phyloP scores from a whole-genome alignment of 1,139 yeast species.

The Kluyveromyces sp. region DNA sequence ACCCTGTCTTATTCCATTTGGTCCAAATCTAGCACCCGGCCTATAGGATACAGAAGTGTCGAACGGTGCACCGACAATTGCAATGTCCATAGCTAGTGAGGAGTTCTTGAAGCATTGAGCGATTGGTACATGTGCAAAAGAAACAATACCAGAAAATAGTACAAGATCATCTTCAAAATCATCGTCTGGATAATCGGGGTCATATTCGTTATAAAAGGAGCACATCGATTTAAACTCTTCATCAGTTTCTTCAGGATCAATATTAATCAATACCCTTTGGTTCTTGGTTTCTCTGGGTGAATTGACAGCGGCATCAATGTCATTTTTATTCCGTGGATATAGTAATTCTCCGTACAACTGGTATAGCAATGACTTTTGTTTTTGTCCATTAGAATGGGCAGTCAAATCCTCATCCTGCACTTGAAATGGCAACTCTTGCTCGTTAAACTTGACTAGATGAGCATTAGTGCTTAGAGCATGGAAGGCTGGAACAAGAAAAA shows the following conservation, averaged over 20 bases:
- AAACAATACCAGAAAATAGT: conserved; percentile 13
- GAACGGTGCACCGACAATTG: conserved; percentile 52
- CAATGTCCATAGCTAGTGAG: conserved; percentile 20
- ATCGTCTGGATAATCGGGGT: conserved; percentile 10
- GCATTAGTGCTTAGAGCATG: too few species aligned
- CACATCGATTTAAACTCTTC: conserved; percentile 11
- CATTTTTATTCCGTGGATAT: conserved; percentile 5
- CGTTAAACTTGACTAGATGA: too few species aligned
- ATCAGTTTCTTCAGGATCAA: conserved; percentile 9
- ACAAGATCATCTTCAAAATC: conserved; percentile 8
- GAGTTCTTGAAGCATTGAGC: conserved; percentile 11
- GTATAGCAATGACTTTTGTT: conserved; percentile 1
- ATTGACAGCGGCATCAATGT: neutral
- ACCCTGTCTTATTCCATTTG: conserved; percentile 49
- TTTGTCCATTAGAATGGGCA: too few species aligned
- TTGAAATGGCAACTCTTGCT: too few species aligned
- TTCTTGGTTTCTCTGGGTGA: neutral
- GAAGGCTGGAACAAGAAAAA: too few species aligned
- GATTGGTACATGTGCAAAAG: conserved; percentile 14
- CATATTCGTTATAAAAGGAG: conserved; percentile 10
- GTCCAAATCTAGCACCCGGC: conserved; percentile 58
- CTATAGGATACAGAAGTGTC: conserved; percentile 54
- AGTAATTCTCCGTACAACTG: conserved; percentile 10
- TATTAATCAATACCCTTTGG: neutral
- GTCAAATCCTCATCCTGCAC: too few species aligned